Conservation (phyloP, 306 rosid species). For the Malus domestica region ASM211411v1 NC_041791.1:8770001-8770500, state of each 20-base stretch:
- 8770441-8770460: constrained; percentile 67
- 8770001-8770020: constrained; percentile 21
- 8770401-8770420: constrained; percentile 77
- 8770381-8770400: constrained; percentile 53
- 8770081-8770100: constrained; percentile 79
- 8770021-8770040: not conserved
- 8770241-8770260: constrained; percentile 67
- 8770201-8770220: constrained; percentile 47
- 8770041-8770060: constrained; percentile 17
- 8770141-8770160: constrained; percentile 73
- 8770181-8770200: constrained; percentile 76
- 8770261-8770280: constrained; percentile 82
- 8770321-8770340: constrained; percentile 25
- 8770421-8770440: constrained; percentile 68
- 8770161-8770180: constrained; percentile 85
- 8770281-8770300: constrained; percentile 42
- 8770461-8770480: constrained; percentile 77
- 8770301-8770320: constrained; percentile 46
- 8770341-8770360: constrained; percentile 38
- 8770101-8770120: constrained; percentile 63
- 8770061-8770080: constrained; percentile 74
- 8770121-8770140: constrained; percentile 65
- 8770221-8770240: constrained; percentile 63
- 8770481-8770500: constrained; percentile 72
- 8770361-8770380: constrained; percentile 40